Evolutionary conservation across 106 monocot species (phyloP).

Genomic region (Dactylorhiza incarnata): DNA sequence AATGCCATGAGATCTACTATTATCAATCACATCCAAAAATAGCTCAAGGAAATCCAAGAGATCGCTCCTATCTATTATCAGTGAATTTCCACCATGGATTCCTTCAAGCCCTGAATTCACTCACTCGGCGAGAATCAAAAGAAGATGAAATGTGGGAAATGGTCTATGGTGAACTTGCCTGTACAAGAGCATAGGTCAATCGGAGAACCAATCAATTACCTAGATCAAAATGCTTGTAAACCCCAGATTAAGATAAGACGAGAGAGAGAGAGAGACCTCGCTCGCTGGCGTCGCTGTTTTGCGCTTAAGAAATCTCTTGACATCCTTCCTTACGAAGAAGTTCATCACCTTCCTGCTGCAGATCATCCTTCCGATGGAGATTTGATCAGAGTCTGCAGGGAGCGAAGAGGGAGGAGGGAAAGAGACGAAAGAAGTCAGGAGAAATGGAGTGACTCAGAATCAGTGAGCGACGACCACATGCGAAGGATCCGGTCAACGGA

Average conservation of each 20-base stretch:
- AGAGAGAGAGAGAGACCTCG: constrained; percentile 28
- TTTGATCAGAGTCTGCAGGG: not conserved
- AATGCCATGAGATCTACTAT: too few relatives aligned
- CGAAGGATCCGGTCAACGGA: too few relatives aligned
- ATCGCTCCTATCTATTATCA: too few relatives aligned
- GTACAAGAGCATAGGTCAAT: too few relatives aligned
- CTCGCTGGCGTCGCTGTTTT: constrained; percentile 76
- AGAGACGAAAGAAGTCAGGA: too few relatives aligned
- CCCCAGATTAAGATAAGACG: not conserved
- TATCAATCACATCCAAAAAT: too few relatives aligned
- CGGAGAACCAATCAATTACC: not conserved
- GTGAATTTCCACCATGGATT: not conserved
- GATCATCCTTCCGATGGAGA: constrained; percentile 15
- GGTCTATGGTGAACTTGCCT: too few relatives aligned
- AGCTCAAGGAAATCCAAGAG: too few relatives aligned
- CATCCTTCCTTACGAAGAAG: constrained; percentile 50
- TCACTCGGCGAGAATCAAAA: not conserved
- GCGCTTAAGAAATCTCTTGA: constrained; percentile 63
- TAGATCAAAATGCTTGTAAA: constrained; percentile 1
- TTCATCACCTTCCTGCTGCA: constrained; percentile 54
- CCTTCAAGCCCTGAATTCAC: not conserved
- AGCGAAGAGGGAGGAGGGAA: too few relatives aligned
- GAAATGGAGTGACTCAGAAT: too few relatives aligned
- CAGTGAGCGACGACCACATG: too few relatives aligned
- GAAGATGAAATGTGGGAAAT: not conserved